Base-by-base conservation (phyloP, 1,139 yeast species). In the Pichia inconspicua region DNA sequence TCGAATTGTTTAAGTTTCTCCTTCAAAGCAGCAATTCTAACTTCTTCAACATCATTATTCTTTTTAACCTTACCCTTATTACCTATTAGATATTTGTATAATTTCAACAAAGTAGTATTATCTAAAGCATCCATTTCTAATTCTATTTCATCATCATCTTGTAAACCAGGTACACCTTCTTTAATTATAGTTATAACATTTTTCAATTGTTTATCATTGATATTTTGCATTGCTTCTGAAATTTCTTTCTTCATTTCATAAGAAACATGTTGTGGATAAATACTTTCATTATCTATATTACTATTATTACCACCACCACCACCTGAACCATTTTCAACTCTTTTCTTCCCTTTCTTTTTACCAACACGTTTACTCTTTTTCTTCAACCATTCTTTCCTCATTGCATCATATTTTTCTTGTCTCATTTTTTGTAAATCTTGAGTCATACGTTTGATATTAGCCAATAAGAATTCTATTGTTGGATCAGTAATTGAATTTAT, bases 181-280 rank as follows among this genome's bases (percentile, higher is more conserved):
- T 85, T 85, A 58, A 92, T 88, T 55, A 92, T 88, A 48, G 84
- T 80, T 55, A 92, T 77, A 38, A 89, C 95, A 50, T 85, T 84
- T 58, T 84, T 87, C 60, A 92, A 71, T 69, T 86, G 87, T 66
- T 84, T 82, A 55, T 88, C 95, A 34, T 89, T 78, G 57, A 83
- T 72, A 52, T 80, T 82, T 46, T 84, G 82, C 62, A 92, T 92
- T 60, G 82, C 80, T 62, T 89, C 97, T 49, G 92, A 81, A 48
- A 92, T 83, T 65, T 88, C 95, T 64, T 88, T 87, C 75, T 94
- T 92, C 97, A 92, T 92, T 63, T 90, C 97, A 64, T 87, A 92
- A 0, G 97, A 87, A 44, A 84, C 84, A 45, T 78, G 80, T 5
- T 73, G 66, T 43, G 68, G 66, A 43, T 63, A 62, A 25, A 59